Base-by-base conservation (phyloP, 1,284 basidiomycete genomes). In the Microbotryum violaceum region DNA sequence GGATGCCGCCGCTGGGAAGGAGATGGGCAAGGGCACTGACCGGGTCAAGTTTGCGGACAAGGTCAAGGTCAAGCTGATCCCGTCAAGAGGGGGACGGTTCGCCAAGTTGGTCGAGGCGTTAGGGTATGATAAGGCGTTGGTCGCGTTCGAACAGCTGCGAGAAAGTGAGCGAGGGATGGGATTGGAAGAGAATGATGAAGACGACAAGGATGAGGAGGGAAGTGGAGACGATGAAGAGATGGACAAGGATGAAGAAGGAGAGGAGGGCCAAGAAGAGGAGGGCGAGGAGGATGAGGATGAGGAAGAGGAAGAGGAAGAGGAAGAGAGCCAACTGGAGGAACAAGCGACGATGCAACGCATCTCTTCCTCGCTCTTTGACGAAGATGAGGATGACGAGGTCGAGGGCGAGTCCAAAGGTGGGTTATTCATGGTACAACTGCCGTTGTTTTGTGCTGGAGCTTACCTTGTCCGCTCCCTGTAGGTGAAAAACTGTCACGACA, bases 21-120 rank as follows among this genome's bases (percentile, higher is more conserved):
- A 6, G 18, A 48, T 59, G 14, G 25, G 14, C 65, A 52, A 73
- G 27, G 27, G 27, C 27, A 27, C 27, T 27, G 27, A 27, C 27
- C 27, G 27, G 62, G 88, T 92, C 9, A 84, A 86, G 29, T 92
- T 92, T 74, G 81, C 86, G 72, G 87, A 89, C 23, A 80, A 86
- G 71, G 90, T 92, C 33, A 80, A 84, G 56, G 86, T 91, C 46
- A 89, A 85, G 75, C 54, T 56, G 54, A 66, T 66, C 27, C 59
- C 65, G 49, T 57, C 42, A 86, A 82, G 49, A 74, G 72, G 61
- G 70, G 70, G 62, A 55, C 64, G 18, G 61, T 63, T 42, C 12
- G 54, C 47, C n/a, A 50, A 56, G 51, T 57, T 65, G 6, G 60
- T 65, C 31, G 54, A 51, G 45, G 44, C 58, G 31, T 44, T 65